Evolutionary conservation across 1,284 basidiomycete genomes (phyloP), one percentile per base, ranked within the genome.

Genomic region (Moesziomyces parantarcticus): DNA sequence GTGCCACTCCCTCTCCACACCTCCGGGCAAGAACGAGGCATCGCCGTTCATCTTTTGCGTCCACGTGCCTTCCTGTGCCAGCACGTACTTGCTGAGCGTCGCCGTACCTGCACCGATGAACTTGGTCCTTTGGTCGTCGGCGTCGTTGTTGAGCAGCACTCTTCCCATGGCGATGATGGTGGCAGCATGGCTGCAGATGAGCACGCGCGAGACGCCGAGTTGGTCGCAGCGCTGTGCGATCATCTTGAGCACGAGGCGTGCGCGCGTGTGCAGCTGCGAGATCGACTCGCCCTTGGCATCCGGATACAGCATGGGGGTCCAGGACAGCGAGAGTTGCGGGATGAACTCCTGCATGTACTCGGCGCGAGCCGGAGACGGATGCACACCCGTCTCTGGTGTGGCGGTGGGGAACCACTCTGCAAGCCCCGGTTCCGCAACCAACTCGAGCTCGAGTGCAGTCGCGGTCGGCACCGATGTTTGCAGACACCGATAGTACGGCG

Each of bases 381-480:
- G 73, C 3, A 62, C 21, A 1, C 80, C 80, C 7, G 90, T 90
- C 10, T 88, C 87, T 0, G 88, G 39, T 1, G 88, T 8, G 82
- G 84, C 91, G 26, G 90, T 91, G 3, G 90, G 91, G 83, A 91
- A 94, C 92, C 92, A 94, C 83, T 94, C 93, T 5, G 89, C 88
- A 11, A 94, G 81, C 10, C 92, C 92, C 70, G 93, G 92, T 89
- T 87, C 87, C 5, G 91, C 87, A 63, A 88, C 90, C 48, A 94
- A 88, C 1, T 92, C 91, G 3, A 92, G 58, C 3, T 86, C 85
- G 14, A 94, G 86, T 0, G 88, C 87, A 50, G 86, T 84, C 9
- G 91, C 88, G 2, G 87, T 85, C 0, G 92, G 92, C 34, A 87
- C 85, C 0, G 90, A 85, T 0, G 92, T 94, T 81, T 94, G 92